Evolutionary conservation across 345 rosid genomes (phyloP).

Genomic region (Noccaea caerulescens): DNA sequence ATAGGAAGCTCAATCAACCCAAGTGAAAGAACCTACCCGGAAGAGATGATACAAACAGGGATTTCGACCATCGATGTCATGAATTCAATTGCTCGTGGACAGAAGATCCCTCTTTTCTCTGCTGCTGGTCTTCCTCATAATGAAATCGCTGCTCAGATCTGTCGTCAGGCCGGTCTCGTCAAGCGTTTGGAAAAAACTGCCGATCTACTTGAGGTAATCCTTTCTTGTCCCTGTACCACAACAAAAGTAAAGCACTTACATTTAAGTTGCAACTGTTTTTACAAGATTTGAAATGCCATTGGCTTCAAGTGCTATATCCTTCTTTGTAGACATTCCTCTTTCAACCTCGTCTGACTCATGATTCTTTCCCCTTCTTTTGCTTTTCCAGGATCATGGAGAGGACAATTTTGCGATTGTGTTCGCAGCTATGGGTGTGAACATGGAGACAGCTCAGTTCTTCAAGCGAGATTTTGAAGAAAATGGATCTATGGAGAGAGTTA

Average conservation of each 20-base stretch:
- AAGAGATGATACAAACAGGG: slow-evolving; percentile 98
- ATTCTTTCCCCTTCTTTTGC: not conserved
- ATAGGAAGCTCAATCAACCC: slow-evolving; percentile 97
- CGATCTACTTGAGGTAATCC: slow-evolving; percentile 71
- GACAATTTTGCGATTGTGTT: slow-evolving; percentile 98
- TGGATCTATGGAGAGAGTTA: slow-evolving; percentile 98
- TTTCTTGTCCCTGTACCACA: not conserved
- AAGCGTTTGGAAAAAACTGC: slow-evolving; percentile 87
- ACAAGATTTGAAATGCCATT: not conserved
- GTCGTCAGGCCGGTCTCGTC: slow-evolving; percentile 98
- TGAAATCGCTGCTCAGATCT: slow-evolving; percentile 98
- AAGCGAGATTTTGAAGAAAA: slow-evolving; percentile 98
- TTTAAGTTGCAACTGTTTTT: not conserved
- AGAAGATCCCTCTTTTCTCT: slow-evolving; percentile 95
- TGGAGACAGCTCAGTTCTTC: slow-evolving; percentile 98
- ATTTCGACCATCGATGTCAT: slow-evolving; percentile 97
- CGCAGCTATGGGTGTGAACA: slow-evolving; percentile 99
- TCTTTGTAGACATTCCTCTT: not conserved
- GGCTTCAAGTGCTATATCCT: not conserved
- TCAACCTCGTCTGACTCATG: not conserved
- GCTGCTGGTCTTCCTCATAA: slow-evolving; percentile 99
- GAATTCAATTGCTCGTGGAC: slow-evolving; percentile 99
- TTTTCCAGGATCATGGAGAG: slow-evolving; percentile 72
- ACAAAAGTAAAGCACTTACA: not conserved
- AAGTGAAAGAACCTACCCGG: slow-evolving; percentile 97